phyloP scores from a whole-genome alignment of 2,329 filamentous ascomycete genomes.

The Tolypocladium tropicale region DNA sequence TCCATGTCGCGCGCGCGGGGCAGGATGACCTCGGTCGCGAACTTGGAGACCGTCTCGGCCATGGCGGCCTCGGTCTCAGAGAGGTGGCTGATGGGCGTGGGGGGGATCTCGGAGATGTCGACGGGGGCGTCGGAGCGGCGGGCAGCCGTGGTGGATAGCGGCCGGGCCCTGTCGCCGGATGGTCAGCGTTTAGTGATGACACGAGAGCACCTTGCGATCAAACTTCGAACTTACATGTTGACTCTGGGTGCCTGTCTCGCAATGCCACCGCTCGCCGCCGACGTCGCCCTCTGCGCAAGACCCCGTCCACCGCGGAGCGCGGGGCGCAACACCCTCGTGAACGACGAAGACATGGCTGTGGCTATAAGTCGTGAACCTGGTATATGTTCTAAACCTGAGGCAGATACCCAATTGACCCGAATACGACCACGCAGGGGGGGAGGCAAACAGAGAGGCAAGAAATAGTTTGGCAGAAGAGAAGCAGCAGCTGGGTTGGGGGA shows the following conservation, averaged over 20 bases:
- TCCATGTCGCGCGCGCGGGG: conserved; percentile 97
- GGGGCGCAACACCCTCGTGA: conserved; percentile 41
- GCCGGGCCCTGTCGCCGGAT: conserved; percentile 23
- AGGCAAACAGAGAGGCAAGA: not conserved
- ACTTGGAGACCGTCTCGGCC: conserved; percentile 82
- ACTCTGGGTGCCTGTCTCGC: conserved; percentile 12
- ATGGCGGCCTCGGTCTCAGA: conserved; percentile 86
- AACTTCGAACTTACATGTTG: conserved; percentile 19
- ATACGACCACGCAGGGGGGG: not conserved
- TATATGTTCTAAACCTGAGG: not conserved
- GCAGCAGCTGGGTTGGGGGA: not conserved
- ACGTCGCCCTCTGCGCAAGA: conserved; percentile 19
- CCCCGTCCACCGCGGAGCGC: conserved; percentile 35
- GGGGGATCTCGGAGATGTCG: conserved; percentile 68
- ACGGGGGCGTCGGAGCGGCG: conserved; percentile 31
- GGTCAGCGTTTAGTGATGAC: no score
- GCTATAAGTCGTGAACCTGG: not conserved
- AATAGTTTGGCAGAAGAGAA: not conserved
- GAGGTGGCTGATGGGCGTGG: conserved; percentile 86
- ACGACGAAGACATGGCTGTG: conserved; percentile 29
- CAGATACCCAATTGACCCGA: not conserved
- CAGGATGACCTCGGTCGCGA: conserved; percentile 77
- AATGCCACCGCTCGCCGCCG: conserved; percentile 8
- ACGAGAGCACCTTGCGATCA: no score
- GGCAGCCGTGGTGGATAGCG: conserved; percentile 50